Percentiles rank a stretch among this genome's conserved stretches.
phyloP scores from a whole-genome alignment of 768 basidiomycete genomes.

The Pleurotus tuber-regium region DNA sequence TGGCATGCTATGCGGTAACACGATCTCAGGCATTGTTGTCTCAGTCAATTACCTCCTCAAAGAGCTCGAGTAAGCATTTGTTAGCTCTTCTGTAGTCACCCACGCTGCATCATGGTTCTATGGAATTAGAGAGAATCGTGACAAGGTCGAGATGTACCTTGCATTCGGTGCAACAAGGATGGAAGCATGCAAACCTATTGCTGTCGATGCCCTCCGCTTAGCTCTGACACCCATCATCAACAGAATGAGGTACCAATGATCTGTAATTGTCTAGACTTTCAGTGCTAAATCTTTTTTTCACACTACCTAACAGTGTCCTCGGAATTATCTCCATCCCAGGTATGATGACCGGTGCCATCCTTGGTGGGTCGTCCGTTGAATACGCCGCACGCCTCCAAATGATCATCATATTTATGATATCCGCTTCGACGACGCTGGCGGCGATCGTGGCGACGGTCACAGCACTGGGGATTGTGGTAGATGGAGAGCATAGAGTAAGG shows the following conservation, averaged over 20 bases:
- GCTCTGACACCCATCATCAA: conserved; percentile 82
- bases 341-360: conserved; percentile 91
- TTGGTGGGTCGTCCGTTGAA: conserved; percentile 80
- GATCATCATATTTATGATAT: conserved; percentile 95
- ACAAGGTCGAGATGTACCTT: conserved; percentile 84
- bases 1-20: conserved; percentile 83
- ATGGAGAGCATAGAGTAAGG: conserved; percentile 63
- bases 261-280: background rate
- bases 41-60: conserved; percentile 68
- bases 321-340: conserved; percentile 82
- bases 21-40: conserved; percentile 75
- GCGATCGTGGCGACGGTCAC: conserved; percentile 62
- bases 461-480: conserved; percentile 62
- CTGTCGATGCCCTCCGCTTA: conserved; percentile 72
- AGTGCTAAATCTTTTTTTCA: background rate
- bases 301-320: conserved; percentile 46
- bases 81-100: background rate
- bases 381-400: conserved; percentile 87
- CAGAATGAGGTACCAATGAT: conserved; percentile 65
- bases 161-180: conserved; percentile 83
- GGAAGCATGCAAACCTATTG: conserved; percentile 82
- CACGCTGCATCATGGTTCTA: background rate
- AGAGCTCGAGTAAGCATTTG: conserved; percentile 61
- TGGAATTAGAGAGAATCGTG: conserved; percentile 64
- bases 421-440: conserved; percentile 70